Conservation (phyloP, 1,284 basidiomycete species). For the Cryptococcus hybrid region DNA sequence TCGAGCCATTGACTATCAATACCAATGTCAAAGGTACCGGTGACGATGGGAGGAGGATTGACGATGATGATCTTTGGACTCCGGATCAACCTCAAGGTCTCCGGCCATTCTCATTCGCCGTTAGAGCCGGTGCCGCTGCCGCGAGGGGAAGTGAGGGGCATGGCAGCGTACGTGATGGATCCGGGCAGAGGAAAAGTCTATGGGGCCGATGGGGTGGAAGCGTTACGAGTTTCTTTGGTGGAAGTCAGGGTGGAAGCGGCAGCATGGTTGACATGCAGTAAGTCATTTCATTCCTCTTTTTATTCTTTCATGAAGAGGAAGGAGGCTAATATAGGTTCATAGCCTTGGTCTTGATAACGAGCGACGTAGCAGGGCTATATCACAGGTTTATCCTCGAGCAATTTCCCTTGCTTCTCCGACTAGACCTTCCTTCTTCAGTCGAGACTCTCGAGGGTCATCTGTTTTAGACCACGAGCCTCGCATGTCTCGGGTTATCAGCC, state of each 20-base stretch:
- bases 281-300: slow-evolving; percentile 44
- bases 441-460: slow-evolving; percentile 30
- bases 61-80: slow-evolving; percentile 39
- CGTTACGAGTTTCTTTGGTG: slow-evolving; percentile 76
- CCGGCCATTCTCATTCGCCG: slow-evolving; percentile 49
- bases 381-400: slow-evolving; percentile 35
- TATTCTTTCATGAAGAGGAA: not conserved
- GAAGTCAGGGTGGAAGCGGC: slow-evolving; percentile 72
- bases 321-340: not conserved
- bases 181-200: slow-evolving; percentile 44
- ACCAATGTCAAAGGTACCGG: not conserved
- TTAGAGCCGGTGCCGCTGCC: slow-evolving; percentile 38
- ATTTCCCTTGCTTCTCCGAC: slow-evolving; percentile 41
- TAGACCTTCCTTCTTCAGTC: slow-evolving; percentile 40
- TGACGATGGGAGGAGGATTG: slow-evolving; percentile 5
- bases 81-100: slow-evolving; percentile 29
- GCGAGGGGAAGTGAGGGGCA: slow-evolving; percentile 25
- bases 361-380: slow-evolving; percentile 20
- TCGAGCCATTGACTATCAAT: not conserved
- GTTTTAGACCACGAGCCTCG: slow-evolving; percentile 12
- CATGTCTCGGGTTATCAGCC: slow-evolving; percentile 22
- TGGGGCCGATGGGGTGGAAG: slow-evolving; percentile 64
- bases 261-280: slow-evolving; percentile 94
- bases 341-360: slow-evolving; percentile 23
- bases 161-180: slow-evolving; percentile 3